phyloP scores from a whole-genome alignment of 345 rosid genomes.

The Salix viminalis region DNA sequence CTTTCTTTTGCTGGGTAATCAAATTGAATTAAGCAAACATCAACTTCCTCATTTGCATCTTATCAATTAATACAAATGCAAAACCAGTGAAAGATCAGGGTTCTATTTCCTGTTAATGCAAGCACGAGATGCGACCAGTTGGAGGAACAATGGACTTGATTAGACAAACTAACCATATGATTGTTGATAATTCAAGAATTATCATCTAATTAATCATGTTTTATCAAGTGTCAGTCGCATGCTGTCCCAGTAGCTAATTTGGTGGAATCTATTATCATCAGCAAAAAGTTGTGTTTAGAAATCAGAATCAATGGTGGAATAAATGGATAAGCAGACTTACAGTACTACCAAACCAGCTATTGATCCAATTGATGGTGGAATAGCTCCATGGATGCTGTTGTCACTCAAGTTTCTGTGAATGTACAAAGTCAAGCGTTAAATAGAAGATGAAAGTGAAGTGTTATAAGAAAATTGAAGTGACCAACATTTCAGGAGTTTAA shows the following conservation, averaged over 20 bases:
- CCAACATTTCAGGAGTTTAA: not conserved
- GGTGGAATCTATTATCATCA: not conserved
- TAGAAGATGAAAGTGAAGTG: not conserved
- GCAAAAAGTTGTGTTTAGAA: not conserved
- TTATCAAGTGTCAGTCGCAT: not conserved
- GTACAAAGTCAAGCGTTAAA: not conserved
- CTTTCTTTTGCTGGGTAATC: not conserved
- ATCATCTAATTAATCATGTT: not conserved
- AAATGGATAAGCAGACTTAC: slow-evolving; percentile 47
- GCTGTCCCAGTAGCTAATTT: not conserved
- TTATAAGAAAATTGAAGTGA: not conserved
- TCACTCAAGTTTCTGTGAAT: slow-evolving; percentile 74
- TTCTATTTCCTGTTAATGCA: not conserved
- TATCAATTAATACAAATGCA: not conserved
- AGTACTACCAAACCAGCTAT: slow-evolving; percentile 56
- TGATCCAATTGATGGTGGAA: slow-evolving; percentile 73
- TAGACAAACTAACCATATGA: not conserved
- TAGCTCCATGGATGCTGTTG: slow-evolving; percentile 67
- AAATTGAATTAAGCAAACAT: not conserved
- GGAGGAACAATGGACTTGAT: not conserved
- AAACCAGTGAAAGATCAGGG: not conserved
- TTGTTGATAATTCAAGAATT: not conserved
- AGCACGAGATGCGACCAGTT: not conserved
- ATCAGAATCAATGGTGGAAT: not conserved
- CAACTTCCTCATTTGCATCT: not conserved